Evolutionary conservation across 1,284 basidiomycete species (phyloP), one percentile per base, ranked within the genome.

Genomic region (Meripilus lineatus): DNA sequence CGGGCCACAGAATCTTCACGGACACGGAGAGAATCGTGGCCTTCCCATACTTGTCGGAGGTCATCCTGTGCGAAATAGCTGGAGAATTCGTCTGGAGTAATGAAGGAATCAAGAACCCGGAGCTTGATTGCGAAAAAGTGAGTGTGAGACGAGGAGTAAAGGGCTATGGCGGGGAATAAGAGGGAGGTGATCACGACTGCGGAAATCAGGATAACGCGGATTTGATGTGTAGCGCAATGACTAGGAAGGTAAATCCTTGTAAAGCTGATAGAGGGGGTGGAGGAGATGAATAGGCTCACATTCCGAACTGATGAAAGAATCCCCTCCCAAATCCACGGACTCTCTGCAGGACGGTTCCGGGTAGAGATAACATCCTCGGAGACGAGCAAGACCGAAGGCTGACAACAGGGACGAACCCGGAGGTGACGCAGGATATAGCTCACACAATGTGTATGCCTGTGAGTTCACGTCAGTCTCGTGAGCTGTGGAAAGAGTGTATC

Each of bases 141-240:
- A 1, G 77, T 75, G 46, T 80, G 76, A 5, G 83, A 79, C 2
- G 84, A 83, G 23, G 85, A 79, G 62, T 93, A 93, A 41, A 91
- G 75, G 36, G 89, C 83, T 38, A 96, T 77, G 8, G 92, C 90
- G 4, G 93, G 93, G 57, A 93, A 97, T 62, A 95, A 90, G 40
- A 99, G 81, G 32, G 90, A 93, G 37, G 93, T 95, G 69, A 99
- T 97, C 58, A 98, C 90, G 48, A 97, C 77, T 47, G 89, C 87
- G 45, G 92, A 95, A 48, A 96, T 85, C 50, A 99, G 77, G 56
- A 99, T 86, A 26, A 96, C 87, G 42, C 93, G 84, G 44, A 95
- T 94, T 71, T 96, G 91, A 62, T 92, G 89, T 4, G 84, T 89
- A 49, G 89, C 87, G 56, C 87, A 90, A 59, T 90, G 87, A 45